These are phyloP conservation scores for Schoenoplectus tabernaemontani DNA, from an alignment of 202 grass and related monocot species.

Conservation along the genomic window DNA sequence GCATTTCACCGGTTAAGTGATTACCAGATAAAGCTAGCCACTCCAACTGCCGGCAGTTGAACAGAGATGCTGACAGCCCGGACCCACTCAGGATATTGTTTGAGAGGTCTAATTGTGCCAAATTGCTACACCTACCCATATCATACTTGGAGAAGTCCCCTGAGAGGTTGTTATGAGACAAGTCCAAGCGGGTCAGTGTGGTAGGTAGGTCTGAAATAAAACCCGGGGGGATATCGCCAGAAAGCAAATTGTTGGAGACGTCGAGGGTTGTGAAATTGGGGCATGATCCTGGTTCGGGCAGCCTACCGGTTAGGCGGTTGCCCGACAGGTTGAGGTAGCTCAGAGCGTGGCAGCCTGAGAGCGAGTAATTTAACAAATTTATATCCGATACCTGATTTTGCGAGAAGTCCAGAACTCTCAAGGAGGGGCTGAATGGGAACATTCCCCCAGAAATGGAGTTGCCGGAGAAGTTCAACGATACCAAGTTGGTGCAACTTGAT, in stretches of 20 bases:
- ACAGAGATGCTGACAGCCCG: conserved; percentile 38
- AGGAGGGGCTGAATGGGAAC: conserved; percentile 48
- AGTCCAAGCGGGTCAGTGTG: conserved; percentile 36
- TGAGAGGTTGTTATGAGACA: conserved; percentile 76
- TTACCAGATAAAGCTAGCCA: conserved; percentile 58
- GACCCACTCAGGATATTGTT: conserved; percentile 41
- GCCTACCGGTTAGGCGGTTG: conserved; percentile 45
- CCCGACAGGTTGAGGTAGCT: conserved; percentile 78
- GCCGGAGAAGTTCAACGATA: conserved; percentile 57
- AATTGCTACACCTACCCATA: conserved; percentile 51
- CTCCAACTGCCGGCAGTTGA: conserved; percentile 43
- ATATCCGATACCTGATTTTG: conserved; percentile 49
- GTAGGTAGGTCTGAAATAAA: conserved; percentile 36
- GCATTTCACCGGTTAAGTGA: conserved; percentile 39
- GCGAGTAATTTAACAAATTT: conserved; percentile 60
- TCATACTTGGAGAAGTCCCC: conserved; percentile 57
- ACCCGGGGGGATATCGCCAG: conserved; percentile 38
- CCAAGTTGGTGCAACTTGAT: conserved; percentile 37
- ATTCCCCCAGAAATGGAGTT: conserved; percentile 50
- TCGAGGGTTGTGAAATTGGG: conserved; percentile 47
- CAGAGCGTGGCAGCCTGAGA: conserved; percentile 51
- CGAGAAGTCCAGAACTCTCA: conserved; percentile 61
- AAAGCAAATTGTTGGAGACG: conserved; percentile 66
- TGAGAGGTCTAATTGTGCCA: conserved; percentile 59
- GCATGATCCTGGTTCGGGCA: conserved; percentile 48